Conservation (phyloP, 345 rosid species). For the Balakata baccata region DNA sequence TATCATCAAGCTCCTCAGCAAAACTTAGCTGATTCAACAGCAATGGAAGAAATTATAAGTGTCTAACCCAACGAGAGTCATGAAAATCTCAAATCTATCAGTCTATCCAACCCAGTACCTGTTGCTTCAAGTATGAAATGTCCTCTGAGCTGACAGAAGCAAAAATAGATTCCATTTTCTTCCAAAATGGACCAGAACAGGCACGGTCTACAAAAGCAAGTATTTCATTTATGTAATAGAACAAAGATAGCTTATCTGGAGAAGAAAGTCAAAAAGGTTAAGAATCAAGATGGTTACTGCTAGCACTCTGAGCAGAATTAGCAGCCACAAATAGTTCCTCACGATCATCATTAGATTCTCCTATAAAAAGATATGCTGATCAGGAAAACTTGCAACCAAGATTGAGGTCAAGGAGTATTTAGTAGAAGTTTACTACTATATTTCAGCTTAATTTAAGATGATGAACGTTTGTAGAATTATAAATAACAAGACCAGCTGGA, state of each 20-base stretch:
- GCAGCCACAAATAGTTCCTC: slow-evolving; percentile 88
- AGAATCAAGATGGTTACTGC: slow-evolving; percentile 47
- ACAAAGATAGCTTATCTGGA: background rate
- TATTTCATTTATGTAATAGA: slow-evolving; percentile 3
- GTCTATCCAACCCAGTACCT: slow-evolving; percentile 45
- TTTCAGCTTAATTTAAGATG: background rate
- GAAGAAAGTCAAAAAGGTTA: slow-evolving; percentile 8
- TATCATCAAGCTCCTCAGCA: slow-evolving; percentile 67
- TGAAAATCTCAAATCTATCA: slow-evolving; percentile 12
- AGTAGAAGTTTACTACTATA: background rate
- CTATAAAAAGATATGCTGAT: slow-evolving; percentile 42
- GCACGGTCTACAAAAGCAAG: slow-evolving; percentile 53
- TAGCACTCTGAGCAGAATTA: slow-evolving; percentile 63
- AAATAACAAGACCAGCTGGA: background rate
- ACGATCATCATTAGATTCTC: slow-evolving; percentile 79
- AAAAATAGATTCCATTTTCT: slow-evolving; percentile 77
- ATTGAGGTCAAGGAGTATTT: slow-evolving; percentile 5
- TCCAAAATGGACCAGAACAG: slow-evolving; percentile 76
- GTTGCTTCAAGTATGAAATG: slow-evolving; percentile 63
- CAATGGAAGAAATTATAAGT: slow-evolving; percentile 22
- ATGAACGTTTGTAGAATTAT: background rate
- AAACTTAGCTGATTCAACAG: slow-evolving; percentile 52
- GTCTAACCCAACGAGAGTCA: slow-evolving; percentile 1
- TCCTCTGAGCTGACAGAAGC: slow-evolving; percentile 60
- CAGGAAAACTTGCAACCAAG: slow-evolving; percentile 8